Evolutionary conservation across 257 asterid species (phyloP).

Genomic region (Prunella vulgaris): DNA sequence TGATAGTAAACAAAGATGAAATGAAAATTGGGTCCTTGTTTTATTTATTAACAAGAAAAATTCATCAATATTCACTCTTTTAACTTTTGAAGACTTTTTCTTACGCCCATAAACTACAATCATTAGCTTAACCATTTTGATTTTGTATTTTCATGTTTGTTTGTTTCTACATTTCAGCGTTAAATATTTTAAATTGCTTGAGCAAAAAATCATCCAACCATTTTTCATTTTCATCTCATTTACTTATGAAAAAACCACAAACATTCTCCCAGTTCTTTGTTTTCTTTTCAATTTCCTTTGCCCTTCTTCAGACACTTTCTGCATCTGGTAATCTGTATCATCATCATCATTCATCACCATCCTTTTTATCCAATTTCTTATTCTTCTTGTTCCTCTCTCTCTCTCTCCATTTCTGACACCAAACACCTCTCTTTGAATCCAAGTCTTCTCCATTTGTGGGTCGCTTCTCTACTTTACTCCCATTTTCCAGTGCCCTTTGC

Average conservation of each 20-base stretch:
- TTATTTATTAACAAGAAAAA: background rate
- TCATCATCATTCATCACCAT: background rate
- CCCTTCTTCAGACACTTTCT: slow-evolving; percentile 21
- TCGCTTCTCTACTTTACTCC: slow-evolving; percentile 23
- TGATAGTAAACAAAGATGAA: too few species aligned
- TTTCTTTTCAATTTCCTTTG: background rate
- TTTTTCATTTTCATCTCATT: background rate
- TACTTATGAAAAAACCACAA: slow-evolving; percentile 4
- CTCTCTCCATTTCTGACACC: slow-evolving; percentile 46
- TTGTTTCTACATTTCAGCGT: slow-evolving; percentile 9
- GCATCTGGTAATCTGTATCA: slow-evolving; percentile 9
- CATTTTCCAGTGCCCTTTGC: slow-evolving; percentile 34
- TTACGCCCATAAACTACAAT: slow-evolving; percentile 18
- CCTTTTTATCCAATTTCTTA: slow-evolving; percentile 14
- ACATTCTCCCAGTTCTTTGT: background rate
- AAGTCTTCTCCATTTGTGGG: slow-evolving; percentile 40
- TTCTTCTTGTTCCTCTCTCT: background rate
- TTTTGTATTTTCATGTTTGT: background rate
- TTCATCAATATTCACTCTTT: background rate
- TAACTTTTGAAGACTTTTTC: background rate
- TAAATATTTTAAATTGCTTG: background rate
- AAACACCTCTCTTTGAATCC: slow-evolving; percentile 66
- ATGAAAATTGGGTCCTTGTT: background rate
- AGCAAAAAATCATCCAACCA: background rate
- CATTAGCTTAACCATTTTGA: slow-evolving; percentile 22